Base-by-base conservation (phyloP, 2,329 filamentous ascomycete genomes). In the Penicillium sp. region DNA sequence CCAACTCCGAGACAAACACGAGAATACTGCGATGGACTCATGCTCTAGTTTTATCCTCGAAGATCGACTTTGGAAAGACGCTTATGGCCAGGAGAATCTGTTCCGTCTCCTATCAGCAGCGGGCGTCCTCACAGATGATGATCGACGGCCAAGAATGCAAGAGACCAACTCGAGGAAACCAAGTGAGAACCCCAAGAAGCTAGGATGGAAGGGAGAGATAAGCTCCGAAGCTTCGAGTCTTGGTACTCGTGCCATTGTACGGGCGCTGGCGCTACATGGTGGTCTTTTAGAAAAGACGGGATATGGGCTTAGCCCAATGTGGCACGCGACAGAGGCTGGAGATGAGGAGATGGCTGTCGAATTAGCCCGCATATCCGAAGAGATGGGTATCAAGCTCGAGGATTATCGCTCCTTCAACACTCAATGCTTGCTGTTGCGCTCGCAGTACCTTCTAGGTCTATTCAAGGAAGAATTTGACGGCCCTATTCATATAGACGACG, bases 161-260 rank as follows among this genome's bases (percentile, higher is more conserved):
- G 3, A 39, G 26, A 47, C 47, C 6, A 23, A 1, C 2, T 29
- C 23, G 12, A 24, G 44, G 26, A 18, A 23, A 15, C 9, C 12
- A 6, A 24, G 16, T 7, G 12, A 44, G 2, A 42, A 53, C 13
- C 24, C 34, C 8, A 55, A 48, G 18, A 15, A 28, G 2, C 6
- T 54, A 6, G 52, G 54, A 13, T 55, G 52, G 51, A 48, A 60
- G 39, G 56, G 56, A 21, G 51, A 60, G 45, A 44, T 60, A 8
- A 47, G 39, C 3, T 58, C 57, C 10, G 57, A 60, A 29, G 47
- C 41, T 15, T 50, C 52, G 6, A 60, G 50, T 4, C 44, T 54
- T 10, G 47, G 52, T 23, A 39, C 56, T 23, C 46, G 48, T 24
- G 49, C 34, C 13, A 60, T 58, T 38, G 42, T 60, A 4, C 49